Conservation (phyloP, 768 basidiomycete species). For the Leccinum sublutescens region DNA sequence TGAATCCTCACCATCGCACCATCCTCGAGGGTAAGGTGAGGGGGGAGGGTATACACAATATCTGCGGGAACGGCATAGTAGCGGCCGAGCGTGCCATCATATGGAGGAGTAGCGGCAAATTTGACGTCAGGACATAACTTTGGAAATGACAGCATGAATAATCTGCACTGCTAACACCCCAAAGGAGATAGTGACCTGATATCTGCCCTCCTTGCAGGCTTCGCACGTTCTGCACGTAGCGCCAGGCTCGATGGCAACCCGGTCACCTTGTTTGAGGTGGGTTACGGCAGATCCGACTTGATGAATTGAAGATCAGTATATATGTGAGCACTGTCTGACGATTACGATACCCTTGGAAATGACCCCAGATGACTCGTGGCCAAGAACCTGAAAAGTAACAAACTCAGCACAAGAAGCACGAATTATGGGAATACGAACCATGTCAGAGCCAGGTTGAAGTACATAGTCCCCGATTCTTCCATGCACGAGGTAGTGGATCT, state of each 20-base stretch:
- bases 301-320: background rate
- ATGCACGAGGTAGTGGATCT: slow-evolving; percentile 80
- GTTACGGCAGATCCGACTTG: slow-evolving; percentile 76
- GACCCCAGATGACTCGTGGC: slow-evolving; percentile 89
- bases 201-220: slow-evolving; percentile 80
- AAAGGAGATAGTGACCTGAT: slow-evolving; percentile 54
- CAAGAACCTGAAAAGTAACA: slow-evolving; percentile 64
- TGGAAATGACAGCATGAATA: background rate
- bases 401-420: background rate
- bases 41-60: slow-evolving; percentile 79
- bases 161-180: background rate
- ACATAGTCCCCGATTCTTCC: slow-evolving; percentile 80
- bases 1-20: slow-evolving; percentile 77
- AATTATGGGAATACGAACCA: slow-evolving; percentile 45
- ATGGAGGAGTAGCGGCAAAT: slow-evolving; percentile 93
- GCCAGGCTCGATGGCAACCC: slow-evolving; percentile 91
- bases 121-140: slow-evolving; percentile 84
- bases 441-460: slow-evolving; percentile 62
- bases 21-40: slow-evolving; percentile 85
- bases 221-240: slow-evolving; percentile 81
- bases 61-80: slow-evolving; percentile 88
- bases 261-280: slow-evolving; percentile 75
- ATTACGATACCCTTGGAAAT: slow-evolving; percentile 55
- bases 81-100: slow-evolving; percentile 84
- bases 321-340: background rate